Base-by-base conservation (phyloP, 257 asterid species). In the Penstemon newberryi region DNA sequence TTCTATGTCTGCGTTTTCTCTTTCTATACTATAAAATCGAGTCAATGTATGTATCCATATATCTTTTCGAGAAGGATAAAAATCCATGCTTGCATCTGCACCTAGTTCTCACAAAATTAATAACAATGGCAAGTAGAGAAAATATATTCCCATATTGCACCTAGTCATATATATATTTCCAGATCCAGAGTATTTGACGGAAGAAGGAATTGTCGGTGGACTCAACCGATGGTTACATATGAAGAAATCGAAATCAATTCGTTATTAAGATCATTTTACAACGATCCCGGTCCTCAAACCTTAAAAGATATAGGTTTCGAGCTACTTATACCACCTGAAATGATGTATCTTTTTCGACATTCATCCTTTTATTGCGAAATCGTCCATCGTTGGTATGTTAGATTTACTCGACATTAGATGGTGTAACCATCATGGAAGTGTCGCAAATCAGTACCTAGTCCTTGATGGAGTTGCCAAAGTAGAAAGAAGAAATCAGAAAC, bases 261-360 rank as follows among this genome's bases (percentile, higher is more conserved):
- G 5, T n/a, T 7, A 6, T 13, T 44, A 3, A 54, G 55, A 54
- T 50, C 64, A 42, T 67, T 67, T 33, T 6, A 0, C 4, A 25
- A 10, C 37, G 5, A 55, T 8, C 25, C n/a, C 11, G 61, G 18
- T 19, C 40, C 50, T 11, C 6, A 39, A 66, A 66, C 12, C 62
- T 55, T 66, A 41, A 42, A 40, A 41, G 70, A 66, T 4, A 53
- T 66, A 66, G 72, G 72, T 11, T 42, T 67, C 33, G 46, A 67
- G 37, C 40, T 54, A 43, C 19, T 43, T 55, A 25, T 25, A 15
- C 12, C 72, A 18, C 64, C 53, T 42, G 63, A 57, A 54, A 41
- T 67, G 45, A 54, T 43, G 36, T 19, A 66, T 66, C 25, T 15
- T 8, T 66, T 51, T 10, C 2, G 38, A 39, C 49, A 15, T 52